Evolutionary conservation across 257 asterid species (phyloP), one percentile per base, ranked within the genome.

Genomic region (Jacaranda copaia): DNA sequence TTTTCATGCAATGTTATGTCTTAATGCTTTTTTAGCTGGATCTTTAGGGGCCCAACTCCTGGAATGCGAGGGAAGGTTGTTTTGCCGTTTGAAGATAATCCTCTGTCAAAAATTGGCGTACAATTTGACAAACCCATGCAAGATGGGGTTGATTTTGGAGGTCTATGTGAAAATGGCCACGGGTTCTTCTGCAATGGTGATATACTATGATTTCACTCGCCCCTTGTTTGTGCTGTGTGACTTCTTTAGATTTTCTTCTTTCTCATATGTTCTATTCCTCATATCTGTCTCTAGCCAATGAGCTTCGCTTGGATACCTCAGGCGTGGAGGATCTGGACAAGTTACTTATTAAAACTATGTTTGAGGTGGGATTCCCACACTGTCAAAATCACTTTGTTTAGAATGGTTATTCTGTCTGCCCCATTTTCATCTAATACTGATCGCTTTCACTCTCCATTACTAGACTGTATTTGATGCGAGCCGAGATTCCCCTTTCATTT

Each of bases 161-260:
- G 97, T 70, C 93, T 85, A 35, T 93, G 99, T 77, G 97, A 85
- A 68, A 86, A 72, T 63, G 96, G 90, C 38, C 92, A 90, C 81
- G 98, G 99, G 63, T 95, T 93, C 91, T 95, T 95, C 84, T 95
- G 99, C 90, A 88, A 88, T 70, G 98, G 99, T 94, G 82, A 84
- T 81, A 55, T 52, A 78, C 63, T 71, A 35, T 60, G 65, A 52
- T 64, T 60, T 32, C 79, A 66, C 77, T 67, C 40, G 79, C 32
- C 49, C 53, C 42, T 38, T 52, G 63, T 36, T 72, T 61, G 40
- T 65, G n/a, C 16, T 38, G 42, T 59, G 35, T 72, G 61, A 70
- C n/a, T 60, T 82, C 55, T 20, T 20, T 48, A 8, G 70, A 60
- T 68, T 15, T 45, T 76, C 55, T 52, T 13, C 42, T 36, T 64